Evolutionary conservation across 345 rosid species (phyloP), one percentile per base, ranked within the genome.

Genomic region (Erodium maritimum): DNA sequence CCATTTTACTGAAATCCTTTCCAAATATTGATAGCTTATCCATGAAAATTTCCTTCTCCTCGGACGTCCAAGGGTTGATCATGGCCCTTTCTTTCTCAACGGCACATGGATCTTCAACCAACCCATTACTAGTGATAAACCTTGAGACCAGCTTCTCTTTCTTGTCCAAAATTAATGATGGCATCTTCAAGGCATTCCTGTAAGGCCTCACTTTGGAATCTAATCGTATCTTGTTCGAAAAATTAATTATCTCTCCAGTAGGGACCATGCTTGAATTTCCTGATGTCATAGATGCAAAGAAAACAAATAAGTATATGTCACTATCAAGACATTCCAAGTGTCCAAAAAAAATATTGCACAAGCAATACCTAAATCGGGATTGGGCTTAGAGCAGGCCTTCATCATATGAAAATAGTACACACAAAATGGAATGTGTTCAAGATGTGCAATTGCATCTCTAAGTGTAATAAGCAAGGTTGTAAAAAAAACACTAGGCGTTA

Each of bases 81-180:
- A 87, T 63, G 45, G 79, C 69, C 69, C 83, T 85, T 73, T 90
- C 99, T 79, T 81, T 85, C 85, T 94, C 99, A 66, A 76, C 68
- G 12, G 83, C 86, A 66, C 81, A 79, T 34, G 99, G 97, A 74
- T 94, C 97, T 72, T 90, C 99, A 73, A 90, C 75, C 63, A 94
- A 68, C 21, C 93, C 97, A 70, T 90, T 94, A 66, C 62, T 66
- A 55, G 88, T 83, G 62, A 83, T 63, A 73, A 94, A 94, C 66
- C 79, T 81, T 5, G 87, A 85, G 48, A 8, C 65, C 61, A 29
- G 59, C 77, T 74, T 85, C 73, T 94, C 96, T 58, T 72, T 84
- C 61, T 79, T 76, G 69, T 87, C 99, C 84, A 90, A 75, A 64
- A 94, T 79, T 70, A 87, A 65, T 9, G 88, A 75, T 50, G 99